A percentile compares a stretch with the other conserved stretches of the same genome.
phyloP scores from a whole-genome alignment of 306 rosid species.

The Gastrolobium bilobum region DNA sequence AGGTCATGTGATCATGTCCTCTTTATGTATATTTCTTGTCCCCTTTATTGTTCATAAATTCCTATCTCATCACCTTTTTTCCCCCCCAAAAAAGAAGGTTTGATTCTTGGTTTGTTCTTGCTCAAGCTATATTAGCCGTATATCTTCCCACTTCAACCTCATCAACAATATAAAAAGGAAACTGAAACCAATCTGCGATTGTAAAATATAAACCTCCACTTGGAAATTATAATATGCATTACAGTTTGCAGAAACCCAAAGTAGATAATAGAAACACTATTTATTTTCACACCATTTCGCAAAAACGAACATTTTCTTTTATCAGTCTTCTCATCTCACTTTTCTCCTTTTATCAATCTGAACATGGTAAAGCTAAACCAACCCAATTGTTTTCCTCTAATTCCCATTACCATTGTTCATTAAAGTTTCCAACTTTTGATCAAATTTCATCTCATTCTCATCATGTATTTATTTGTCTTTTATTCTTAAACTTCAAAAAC shows the following conservation, averaged over 20 bases:
- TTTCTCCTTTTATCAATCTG: not conserved
- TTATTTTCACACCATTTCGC: not conserved
- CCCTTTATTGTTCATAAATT: slow-evolving; percentile 23
- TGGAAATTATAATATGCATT: not conserved
- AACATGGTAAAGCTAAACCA: not conserved
- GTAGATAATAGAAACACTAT: not conserved
- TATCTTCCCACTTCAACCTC: slow-evolving; percentile 30
- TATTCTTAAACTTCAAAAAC: not conserved
- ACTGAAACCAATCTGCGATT: not conserved
- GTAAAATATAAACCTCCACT: not conserved
- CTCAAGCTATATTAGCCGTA: slow-evolving; percentile 23
- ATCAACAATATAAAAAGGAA: not conserved
- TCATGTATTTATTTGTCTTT: not conserved
- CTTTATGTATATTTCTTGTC: slow-evolving; percentile 24
- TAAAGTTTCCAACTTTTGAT: not conserved
- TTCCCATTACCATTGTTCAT: not conserved
- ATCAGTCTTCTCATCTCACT: not conserved
- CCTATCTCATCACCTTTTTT: slow-evolving; percentile 23
- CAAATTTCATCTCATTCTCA: slow-evolving; percentile 2
- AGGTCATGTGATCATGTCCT: slow-evolving; percentile 26
- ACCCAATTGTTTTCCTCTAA: not conserved
- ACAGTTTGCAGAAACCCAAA: not conserved
- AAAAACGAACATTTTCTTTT: not conserved
- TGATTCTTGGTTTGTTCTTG: slow-evolving; percentile 13
- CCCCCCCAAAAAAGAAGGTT: not conserved